A percentile compares a stretch with the other conserved stretches of the same genome.
These are phyloP conservation scores for Candida tallmaniae DNA, from an alignment of 805 yeast species.

Conservation along the genomic window DNA sequence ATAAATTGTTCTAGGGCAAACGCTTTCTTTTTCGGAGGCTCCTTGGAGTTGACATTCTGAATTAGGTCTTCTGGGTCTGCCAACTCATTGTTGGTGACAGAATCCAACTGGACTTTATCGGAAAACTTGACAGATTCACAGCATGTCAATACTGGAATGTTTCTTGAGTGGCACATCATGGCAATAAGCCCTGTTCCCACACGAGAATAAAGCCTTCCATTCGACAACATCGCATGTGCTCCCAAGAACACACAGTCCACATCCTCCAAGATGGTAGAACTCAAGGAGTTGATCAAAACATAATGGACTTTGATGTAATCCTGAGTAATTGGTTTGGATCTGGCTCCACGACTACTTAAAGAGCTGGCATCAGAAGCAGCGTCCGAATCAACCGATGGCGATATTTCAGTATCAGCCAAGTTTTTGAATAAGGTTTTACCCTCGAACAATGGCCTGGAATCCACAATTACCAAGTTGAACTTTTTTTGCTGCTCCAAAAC, in stretches of 20 bases:
- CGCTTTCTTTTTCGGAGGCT: constrained; percentile 53
- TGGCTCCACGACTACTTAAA: constrained; percentile 12
- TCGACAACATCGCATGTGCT: constrained; percentile 95
- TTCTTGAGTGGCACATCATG: constrained; percentile 81
- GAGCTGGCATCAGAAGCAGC: constrained; percentile 15
- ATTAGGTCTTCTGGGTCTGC: constrained; percentile 73
- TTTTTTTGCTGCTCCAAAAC: constrained; percentile 51
- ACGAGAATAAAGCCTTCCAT: constrained; percentile 87
- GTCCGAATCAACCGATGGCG: constrained; percentile 13
- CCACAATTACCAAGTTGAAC: constrained; percentile 82
- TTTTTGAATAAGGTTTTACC: constrained; percentile 73
- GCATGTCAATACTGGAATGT: constrained; percentile 91
- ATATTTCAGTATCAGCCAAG: constrained; percentile 43
- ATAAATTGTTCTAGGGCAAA: constrained; percentile 63
- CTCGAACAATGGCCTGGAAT: constrained; percentile 91
- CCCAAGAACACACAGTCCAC: constrained; percentile 91
- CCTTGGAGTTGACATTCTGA: constrained; percentile 43
- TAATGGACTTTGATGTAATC: constrained; percentile 73
- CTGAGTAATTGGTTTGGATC: constrained; percentile 27
- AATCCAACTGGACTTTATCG: constrained; percentile 91
- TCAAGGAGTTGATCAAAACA: constrained; percentile 71
- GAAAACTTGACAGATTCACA: constrained; percentile 94
- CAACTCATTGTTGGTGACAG: constrained; percentile 91
- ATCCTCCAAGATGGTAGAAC: constrained; percentile 71
- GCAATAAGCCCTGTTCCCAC: constrained; percentile 95